These are phyloP conservation scores for Tillandsia fasciculata DNA, from an alignment of 176 grass and related monocot genomes.

Conservation along the genomic window DNA sequence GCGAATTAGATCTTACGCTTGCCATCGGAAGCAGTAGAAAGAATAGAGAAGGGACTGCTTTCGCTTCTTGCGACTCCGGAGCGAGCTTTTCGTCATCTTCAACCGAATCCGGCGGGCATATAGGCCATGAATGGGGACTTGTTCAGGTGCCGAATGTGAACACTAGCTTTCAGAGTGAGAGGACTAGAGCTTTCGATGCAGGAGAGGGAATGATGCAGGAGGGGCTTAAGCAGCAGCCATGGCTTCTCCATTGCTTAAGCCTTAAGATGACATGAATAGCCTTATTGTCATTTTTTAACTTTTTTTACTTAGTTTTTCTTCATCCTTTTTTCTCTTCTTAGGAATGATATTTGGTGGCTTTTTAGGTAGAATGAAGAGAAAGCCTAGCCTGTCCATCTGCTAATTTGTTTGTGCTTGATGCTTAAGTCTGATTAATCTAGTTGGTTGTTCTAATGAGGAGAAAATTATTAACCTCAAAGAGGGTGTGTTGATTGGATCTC, in stretches of 20 bases:
- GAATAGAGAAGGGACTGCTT: conserved; percentile 33
- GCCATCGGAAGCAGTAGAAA: conserved; percentile 35
- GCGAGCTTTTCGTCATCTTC: conserved; percentile 61
- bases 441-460: not conserved
- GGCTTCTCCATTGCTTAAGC: conserved; percentile 17
- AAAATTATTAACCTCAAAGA: not conserved
- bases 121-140: conserved; percentile 32
- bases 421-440: not conserved
- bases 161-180: conserved; percentile 18
- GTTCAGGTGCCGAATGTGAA: conserved; percentile 4
- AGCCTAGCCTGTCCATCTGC: not conserved
- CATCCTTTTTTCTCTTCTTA: not conserved
- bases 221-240: conserved; percentile 8
- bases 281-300: no score
- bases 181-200: not conserved
- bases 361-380: not conserved
- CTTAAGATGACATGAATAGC: not conserved
- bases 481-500: no score
- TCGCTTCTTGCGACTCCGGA: conserved; percentile 30
- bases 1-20: conserved; percentile 56
- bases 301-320: not conserved
- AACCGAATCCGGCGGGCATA: conserved; percentile 42
- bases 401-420: not conserved
- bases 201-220: conserved; percentile 13
- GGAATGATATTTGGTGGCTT: not conserved